Conservation (phyloP, 305 asterid species). For the Ruellia speciosa region DNA sequence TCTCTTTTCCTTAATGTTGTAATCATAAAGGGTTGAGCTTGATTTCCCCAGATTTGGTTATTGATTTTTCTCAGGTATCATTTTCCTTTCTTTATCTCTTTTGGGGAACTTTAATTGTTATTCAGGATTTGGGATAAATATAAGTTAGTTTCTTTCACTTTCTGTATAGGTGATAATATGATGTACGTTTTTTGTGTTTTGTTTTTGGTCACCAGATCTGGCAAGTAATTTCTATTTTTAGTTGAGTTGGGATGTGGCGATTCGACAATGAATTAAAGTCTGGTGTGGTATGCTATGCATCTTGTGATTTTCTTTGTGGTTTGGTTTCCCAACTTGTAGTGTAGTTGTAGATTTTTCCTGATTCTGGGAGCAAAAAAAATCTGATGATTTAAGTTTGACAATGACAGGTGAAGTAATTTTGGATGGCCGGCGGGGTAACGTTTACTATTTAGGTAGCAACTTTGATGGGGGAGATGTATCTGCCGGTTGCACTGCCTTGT, state of each 20-base stretch:
- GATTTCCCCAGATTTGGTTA: not conserved
- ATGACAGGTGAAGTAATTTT: constrained; percentile 50
- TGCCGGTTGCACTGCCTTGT: constrained; percentile 47
- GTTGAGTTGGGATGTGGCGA: not conserved
- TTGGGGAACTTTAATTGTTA: too few species aligned
- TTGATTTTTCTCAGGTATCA: not conserved
- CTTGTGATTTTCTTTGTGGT: constrained; percentile 14
- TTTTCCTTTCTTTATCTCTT: not conserved
- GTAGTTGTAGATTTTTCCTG: constrained; percentile 23
- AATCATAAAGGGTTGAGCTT: not conserved
- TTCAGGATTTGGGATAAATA: not conserved
- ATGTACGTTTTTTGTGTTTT: not conserved
- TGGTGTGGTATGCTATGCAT: not conserved
- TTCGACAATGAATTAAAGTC: constrained; percentile 2
- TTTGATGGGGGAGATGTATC: constrained; percentile 48
- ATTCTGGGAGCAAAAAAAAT: constrained; percentile 25
- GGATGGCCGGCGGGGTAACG: constrained; percentile 38
- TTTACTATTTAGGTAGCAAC: constrained; percentile 41
- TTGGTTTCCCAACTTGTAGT: constrained; percentile 12
- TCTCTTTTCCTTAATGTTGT: constrained; percentile 26
- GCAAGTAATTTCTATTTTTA: constrained; percentile 2
- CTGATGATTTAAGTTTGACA: constrained; percentile 35
- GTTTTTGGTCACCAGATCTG: constrained; percentile 1
- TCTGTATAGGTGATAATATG: not conserved
- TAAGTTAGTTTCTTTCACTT: not conserved